Evolutionary conservation across 148 eudicot species (phyloP).

Genomic region (Diospyros lotus): DNA sequence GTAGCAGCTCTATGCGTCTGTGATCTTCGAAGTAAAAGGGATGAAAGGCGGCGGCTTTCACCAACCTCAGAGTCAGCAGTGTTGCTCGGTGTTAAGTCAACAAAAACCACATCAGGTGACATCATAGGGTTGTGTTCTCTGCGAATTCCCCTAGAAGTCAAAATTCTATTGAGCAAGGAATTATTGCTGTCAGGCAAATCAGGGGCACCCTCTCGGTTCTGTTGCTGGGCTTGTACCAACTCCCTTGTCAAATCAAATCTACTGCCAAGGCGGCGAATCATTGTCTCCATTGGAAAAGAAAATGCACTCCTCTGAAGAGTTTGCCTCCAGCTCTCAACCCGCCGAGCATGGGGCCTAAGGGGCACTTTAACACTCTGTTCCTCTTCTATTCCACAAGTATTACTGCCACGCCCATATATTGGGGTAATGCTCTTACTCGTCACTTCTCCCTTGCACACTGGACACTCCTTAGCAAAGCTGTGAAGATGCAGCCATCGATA

Average conservation of each 20-base stretch:
- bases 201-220: constrained; percentile 32
- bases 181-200: constrained; percentile 45
- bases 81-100: constrained; percentile 42
- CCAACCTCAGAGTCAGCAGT: constrained; percentile 34
- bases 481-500: constrained; percentile 85
- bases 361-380: constrained; percentile 59
- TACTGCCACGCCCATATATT: constrained; percentile 74
- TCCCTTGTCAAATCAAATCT: constrained; percentile 66
- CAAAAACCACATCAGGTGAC: constrained; percentile 49
- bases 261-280: constrained; percentile 79
- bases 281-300: constrained; percentile 75
- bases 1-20: constrained; percentile 41
- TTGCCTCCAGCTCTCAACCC: constrained; percentile 90
- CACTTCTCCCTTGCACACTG: constrained; percentile 94
- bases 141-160: constrained; percentile 61
- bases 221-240: constrained; percentile 31
- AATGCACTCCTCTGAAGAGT: constrained; percentile 66
- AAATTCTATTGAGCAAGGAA: constrained; percentile 51
- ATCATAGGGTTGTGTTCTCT: constrained; percentile 45
- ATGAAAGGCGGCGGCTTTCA: constrained; percentile 45
- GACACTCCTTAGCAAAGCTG: constrained; percentile 86
- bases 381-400: constrained; percentile 28
- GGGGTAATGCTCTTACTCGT: constrained; percentile 71
- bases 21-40: constrained; percentile 54
- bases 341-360: constrained; percentile 56